Evolutionary conservation across 31 red algal species (phyloP), one percentile per base, ranked within the genome.

Genomic region (Odonthalia washingtoniensis): DNA sequence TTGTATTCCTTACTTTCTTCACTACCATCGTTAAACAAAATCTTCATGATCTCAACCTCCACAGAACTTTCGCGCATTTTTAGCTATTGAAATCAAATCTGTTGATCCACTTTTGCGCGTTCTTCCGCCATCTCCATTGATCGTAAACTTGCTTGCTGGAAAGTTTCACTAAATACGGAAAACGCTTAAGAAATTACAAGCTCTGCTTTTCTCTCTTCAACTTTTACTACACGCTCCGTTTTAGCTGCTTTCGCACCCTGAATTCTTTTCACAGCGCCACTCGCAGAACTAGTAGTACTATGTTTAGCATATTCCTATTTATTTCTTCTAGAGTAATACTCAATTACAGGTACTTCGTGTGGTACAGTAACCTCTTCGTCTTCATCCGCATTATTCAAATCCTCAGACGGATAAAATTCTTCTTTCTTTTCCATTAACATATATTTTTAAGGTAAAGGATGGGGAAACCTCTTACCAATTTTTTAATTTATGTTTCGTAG

Each of bases 401-500:
- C 21, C 9, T 14, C 49, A 57, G 49, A 14, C 9, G 49, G 49
- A n/a, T 14, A 14, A 9, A 9, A 57, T 9, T 57, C 21, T 57
- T 14, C 21, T 57, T 21, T 57, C 21, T 14, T 57, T 9, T 57
- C 9, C 21, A 21, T 57, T 75, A 26, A 75, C 24, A n/a, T n/a
- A 27, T 36, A 75, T 4, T 75, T 5, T n/a, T 38, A 1, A 41
- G 72, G 27, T 0, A 57, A 57, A 18, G 76, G 76, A 32, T 80
- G 26, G 0, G 0, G 0, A 34, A 80, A 80, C 17, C 28, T 27
- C 45, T 80, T 80, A 18, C 42, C 0, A 60, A 60, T 80, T 21
- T 57, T 44, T 27, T 80, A 80, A 26, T 80, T 80, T 31, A 44
- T 38, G 34, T 80, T 80, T 21, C 76, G 60, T 0, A 80, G 24